Percentiles rank a stretch among this genome's conserved stretches.
phyloP scores from a whole-genome alignment of 495 filamentous ascomycete species.

The Trypethelium eluteriae region DNA sequence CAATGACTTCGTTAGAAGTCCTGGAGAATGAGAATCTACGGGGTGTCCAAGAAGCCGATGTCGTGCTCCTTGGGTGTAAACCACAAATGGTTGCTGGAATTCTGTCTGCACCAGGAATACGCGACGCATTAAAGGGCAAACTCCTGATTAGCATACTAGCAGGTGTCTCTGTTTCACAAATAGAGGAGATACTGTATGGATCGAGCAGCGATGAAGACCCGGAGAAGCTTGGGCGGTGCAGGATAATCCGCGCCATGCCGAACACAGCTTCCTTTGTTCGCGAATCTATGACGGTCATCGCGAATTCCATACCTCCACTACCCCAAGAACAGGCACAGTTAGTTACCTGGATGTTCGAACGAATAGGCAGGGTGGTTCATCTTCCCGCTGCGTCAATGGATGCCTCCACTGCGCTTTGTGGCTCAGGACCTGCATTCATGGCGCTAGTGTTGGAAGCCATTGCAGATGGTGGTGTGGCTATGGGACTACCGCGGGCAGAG shows the following conservation, averaged over 20 bases:
- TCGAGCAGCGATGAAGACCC: constrained; percentile 27
- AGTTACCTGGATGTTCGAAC: constrained; percentile 68
- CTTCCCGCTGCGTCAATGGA: constrained; percentile 64
- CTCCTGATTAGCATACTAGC: constrained; percentile 78
- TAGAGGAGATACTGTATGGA: constrained; percentile 53
- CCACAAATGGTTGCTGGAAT: constrained; percentile 63
- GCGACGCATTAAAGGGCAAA: constrained; percentile 64
- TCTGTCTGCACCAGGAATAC: constrained; percentile 55
- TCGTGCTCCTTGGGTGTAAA: constrained; percentile 70
- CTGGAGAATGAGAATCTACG: constrained; percentile 52
- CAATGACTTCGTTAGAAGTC: constrained; percentile 37
- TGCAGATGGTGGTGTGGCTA: constrained; percentile 71
- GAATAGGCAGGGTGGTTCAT: constrained; percentile 59
- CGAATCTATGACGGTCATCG: constrained; percentile 76
- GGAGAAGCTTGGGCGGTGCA: constrained; percentile 36
- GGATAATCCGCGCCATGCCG: constrained; percentile 66
- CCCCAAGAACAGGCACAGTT: constrained; percentile 46
- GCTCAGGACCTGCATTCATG: constrained; percentile 71
- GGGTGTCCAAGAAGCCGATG: constrained; percentile 50
- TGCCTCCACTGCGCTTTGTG: constrained; percentile 64
- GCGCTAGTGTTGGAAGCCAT: constrained; percentile 70
- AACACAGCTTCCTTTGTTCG: constrained; percentile 66
- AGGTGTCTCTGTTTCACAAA: constrained; percentile 61
- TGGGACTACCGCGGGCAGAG: constrained; percentile 70
- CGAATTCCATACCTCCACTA: constrained; percentile 50